phyloP scores from a whole-genome alignment of 371 early-diverging fungal species.

The Mortierella sp. region DNA sequence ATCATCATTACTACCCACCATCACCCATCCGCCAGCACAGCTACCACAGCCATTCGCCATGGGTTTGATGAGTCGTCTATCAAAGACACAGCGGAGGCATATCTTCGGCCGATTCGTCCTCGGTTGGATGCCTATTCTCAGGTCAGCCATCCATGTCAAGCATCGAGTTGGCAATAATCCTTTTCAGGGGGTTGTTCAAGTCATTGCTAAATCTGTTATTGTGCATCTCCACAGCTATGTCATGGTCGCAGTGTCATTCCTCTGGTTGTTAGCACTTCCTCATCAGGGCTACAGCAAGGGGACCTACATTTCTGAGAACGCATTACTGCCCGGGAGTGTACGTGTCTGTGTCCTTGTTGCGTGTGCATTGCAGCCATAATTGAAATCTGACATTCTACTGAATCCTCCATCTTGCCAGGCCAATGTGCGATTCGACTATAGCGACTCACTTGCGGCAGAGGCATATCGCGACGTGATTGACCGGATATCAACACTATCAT shows the following conservation, averaged over 20 bases:
- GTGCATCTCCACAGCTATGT: no score
- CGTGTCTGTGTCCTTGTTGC: no score
- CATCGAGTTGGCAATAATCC: neutral
- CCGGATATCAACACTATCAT: constrained; percentile 25
- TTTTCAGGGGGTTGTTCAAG: no score
- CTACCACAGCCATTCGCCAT: constrained; percentile 9
- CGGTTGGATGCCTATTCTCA: constrained; percentile 38
- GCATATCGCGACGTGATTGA: constrained; percentile 56
- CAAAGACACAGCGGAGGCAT: constrained; percentile 32
- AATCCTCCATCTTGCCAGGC: constrained; percentile 57
- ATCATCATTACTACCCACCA: constrained; percentile 1
- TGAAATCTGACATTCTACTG: neutral
- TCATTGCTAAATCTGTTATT: no score
- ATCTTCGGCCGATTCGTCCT: constrained; percentile 48
- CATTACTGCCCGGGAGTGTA: constrained; percentile 83
- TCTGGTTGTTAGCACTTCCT: constrained; percentile 64
- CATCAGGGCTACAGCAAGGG: constrained; percentile 64
- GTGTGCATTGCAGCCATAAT: no score
- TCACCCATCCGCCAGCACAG: neutral
- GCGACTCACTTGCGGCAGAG: constrained; percentile 64
- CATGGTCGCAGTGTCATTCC: constrained; percentile 62
- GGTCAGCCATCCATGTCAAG: constrained; percentile 14
- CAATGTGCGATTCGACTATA: constrained; percentile 62
- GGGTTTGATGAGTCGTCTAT: constrained; percentile 44
- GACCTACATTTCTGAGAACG: constrained; percentile 86